These are phyloP conservation scores for Exophiala bonariae DNA, from an alignment of 2,329 filamentous ascomycete genomes.

Conservation along the genomic window DNA sequence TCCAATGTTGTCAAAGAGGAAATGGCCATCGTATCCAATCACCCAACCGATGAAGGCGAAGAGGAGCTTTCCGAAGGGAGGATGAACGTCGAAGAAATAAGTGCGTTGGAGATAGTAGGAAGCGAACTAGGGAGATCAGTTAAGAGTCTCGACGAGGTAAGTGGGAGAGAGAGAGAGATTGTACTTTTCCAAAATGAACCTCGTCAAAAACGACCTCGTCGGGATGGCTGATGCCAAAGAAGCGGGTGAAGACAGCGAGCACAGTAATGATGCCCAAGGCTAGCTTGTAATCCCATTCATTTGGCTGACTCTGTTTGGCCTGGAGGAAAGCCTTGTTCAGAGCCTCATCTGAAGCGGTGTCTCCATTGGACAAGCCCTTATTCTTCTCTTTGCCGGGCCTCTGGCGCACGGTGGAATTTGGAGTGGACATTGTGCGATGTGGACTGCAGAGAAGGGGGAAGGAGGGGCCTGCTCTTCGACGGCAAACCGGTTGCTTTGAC, in stretches of 20 bases:
- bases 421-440: slow-evolving; percentile 24
- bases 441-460: slow-evolving; percentile 4
- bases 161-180: slow-evolving; percentile 25
- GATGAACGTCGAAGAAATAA: slow-evolving; percentile 99
- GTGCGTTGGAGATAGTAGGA: slow-evolving; percentile 88
- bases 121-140: slow-evolving; percentile 41
- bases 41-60: slow-evolving; percentile 98
- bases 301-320: slow-evolving; percentile 39
- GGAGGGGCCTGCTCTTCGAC: too few relatives aligned
- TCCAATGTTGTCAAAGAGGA: slow-evolving; percentile 98
- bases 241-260: slow-evolving; percentile 85
- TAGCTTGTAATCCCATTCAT: slow-evolving; percentile 83
- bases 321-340: slow-evolving; percentile 13
- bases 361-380: slow-evolving; percentile 24
- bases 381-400: slow-evolving; percentile 26
- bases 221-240: slow-evolving; percentile 94
- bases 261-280: slow-evolving; percentile 74
- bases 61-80: slow-evolving; percentile 95
- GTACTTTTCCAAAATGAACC: slow-evolving; percentile 98
- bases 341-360: slow-evolving; percentile 18
- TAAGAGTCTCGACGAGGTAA: neutral
- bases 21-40: slow-evolving; percentile 93
- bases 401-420: slow-evolving; percentile 26
- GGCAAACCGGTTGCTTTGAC: too few relatives aligned
- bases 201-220: slow-evolving; percentile 98